Evolutionary conservation across 306 rosid genomes (phyloP), one percentile per base, ranked within the genome.

Genomic region (Trifolium repens): DNA sequence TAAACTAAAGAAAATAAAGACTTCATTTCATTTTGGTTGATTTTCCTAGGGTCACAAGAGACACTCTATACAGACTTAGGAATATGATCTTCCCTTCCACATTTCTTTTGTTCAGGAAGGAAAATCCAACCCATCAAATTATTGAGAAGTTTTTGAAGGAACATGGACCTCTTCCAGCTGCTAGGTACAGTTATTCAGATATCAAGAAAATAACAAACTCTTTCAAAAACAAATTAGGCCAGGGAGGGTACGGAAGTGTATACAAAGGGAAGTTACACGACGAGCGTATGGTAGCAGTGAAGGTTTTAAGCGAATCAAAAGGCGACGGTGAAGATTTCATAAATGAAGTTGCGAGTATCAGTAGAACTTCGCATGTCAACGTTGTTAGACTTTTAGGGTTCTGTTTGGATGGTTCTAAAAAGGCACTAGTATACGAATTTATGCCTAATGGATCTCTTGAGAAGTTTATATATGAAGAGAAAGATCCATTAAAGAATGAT

Each of bases 371-470:
- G 0, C 83, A 79, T 79, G 62, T 79, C 16, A 79, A 79, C 24
- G 24, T 79, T 43, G 69, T 79, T 55, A 78, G 30, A 8, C 81
- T 78, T 47, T 3, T 69, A 14, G 44, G 72, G 0, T 62, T 82
- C 30, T 69, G 84, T 44, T 72, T 50, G 8, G 82, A 79, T 50
- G 76, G 82, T 49, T 71, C 73, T 1, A 13, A 84, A 12, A 52
- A 71, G 30, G 82, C 87, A 19, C 67, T 84, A 59, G 17, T 84
- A 5, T 84, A 84, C 9, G 80, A 84, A 16, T 84, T 67, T 4
- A 80, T 84, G 87, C 5, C 82, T 61, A 84, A 80, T 61, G 84
- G 84, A 61, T 84, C 84, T 0, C 72, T 80, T 5, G 87, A 84
- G 43, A 84, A 76, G 66, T 76, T 72, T 61, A 72, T 77, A 61